Evolutionary conservation across 768 basidiomycete species (phyloP).

Genomic region (Amanita rimosa): DNA sequence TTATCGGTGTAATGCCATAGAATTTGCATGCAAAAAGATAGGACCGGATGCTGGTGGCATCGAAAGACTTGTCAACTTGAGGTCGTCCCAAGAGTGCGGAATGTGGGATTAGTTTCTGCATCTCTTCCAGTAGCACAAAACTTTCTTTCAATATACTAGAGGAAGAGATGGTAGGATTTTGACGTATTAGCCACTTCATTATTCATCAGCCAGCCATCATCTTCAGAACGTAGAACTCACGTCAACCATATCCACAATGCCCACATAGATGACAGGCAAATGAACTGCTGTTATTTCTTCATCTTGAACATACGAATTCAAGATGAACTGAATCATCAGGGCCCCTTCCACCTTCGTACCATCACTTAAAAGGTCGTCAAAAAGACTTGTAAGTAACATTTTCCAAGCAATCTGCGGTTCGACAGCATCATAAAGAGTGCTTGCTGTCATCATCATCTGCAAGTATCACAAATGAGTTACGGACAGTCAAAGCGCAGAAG

Average conservation of each 20-base stretch:
- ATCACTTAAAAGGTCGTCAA: slow-evolving; percentile 39
- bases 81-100: slow-evolving; percentile 41
- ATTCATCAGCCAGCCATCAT: slow-evolving; percentile 1
- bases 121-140: slow-evolving; percentile 40
- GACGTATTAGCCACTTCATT: slow-evolving; percentile 24
- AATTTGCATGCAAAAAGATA: slow-evolving; percentile 51
- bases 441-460: slow-evolving; percentile 73
- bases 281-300: slow-evolving; percentile 79
- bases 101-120: slow-evolving; percentile 39
- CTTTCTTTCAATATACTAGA: slow-evolving; percentile 26
- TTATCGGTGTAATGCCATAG: slow-evolving; percentile 35
- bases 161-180: slow-evolving; percentile 22
- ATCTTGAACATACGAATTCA: slow-evolving; percentile 73
- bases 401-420: slow-evolving; percentile 89
- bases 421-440: slow-evolving; percentile 83
- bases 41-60: slow-evolving; percentile 23
- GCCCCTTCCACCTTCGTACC: slow-evolving; percentile 41
- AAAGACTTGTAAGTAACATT: slow-evolving; percentile 47
- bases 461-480: neutral
- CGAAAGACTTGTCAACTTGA: slow-evolving; percentile 16
- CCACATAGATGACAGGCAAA: slow-evolving; percentile 68
- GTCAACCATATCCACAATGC: slow-evolving; percentile 49
- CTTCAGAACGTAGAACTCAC: slow-evolving; percentile 27
- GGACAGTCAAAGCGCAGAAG: neutral
- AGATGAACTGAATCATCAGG: slow-evolving; percentile 57